phyloP scores from a whole-genome alignment of 2,329 filamentous ascomycete species.

The Penicillium griseofulvum region DNA sequence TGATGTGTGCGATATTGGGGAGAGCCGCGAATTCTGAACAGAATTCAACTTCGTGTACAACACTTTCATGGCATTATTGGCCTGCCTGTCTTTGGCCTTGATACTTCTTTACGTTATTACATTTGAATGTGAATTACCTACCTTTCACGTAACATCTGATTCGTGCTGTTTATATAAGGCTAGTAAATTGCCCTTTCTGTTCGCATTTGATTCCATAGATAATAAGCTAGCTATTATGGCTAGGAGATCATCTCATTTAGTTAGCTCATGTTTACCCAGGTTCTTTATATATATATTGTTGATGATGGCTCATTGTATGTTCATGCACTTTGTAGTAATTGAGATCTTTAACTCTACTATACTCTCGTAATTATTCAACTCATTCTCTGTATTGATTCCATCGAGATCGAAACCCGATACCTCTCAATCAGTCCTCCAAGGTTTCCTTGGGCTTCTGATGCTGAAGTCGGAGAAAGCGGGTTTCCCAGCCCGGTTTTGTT shows the following conservation, averaged over 20 bases:
- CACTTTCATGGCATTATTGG: background rate
- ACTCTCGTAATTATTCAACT: background rate
- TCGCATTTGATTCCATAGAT: background rate
- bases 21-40: constrained; percentile 69
- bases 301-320: too few species aligned
- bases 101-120: background rate
- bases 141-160: background rate
- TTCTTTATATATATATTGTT: background rate
- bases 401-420: background rate
- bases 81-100: background rate
- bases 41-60: background rate
- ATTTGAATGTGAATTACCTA: background rate
- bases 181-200: background rate
- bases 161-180: background rate
- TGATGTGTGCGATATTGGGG: constrained; percentile 80
- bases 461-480: constrained; percentile 13
- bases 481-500: constrained; percentile 4
- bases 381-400: background rate
- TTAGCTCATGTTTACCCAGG: background rate
- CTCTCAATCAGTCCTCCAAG: background rate
- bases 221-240: too few species aligned
- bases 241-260: too few species aligned
- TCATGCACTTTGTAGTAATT: too few species aligned
- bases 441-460: background rate
- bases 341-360: background rate